Evolutionary conservation across 2,329 filamentous ascomycete species (phyloP).

Genomic region (Aspergillus phoenicis): DNA sequence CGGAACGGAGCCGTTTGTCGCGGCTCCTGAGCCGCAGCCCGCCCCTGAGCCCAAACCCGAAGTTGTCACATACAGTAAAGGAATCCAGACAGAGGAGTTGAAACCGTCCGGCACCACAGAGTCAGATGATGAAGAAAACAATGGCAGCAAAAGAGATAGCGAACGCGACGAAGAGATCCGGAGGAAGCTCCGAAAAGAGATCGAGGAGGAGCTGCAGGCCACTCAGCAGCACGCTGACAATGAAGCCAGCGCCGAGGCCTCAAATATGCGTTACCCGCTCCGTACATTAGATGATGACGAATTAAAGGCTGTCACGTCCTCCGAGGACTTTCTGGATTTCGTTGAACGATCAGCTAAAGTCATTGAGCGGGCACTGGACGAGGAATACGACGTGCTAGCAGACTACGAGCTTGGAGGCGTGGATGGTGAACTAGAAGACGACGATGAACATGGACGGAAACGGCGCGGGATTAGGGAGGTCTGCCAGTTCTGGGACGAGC

Average conservation of each 20-base stretch:
- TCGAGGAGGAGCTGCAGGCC: constrained; percentile 86
- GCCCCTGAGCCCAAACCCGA: constrained; percentile 59
- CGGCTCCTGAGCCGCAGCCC: constrained; percentile 75
- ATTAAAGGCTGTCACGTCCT: constrained; percentile 84
- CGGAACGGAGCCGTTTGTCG: constrained; percentile 71
- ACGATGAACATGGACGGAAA: constrained; percentile 60
- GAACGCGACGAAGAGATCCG: constrained; percentile 88
- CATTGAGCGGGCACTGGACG: constrained; percentile 90
- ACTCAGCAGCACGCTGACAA: constrained; percentile 54
- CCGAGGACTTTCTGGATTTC: constrained; percentile 92
- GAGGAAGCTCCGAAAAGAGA: constrained; percentile 79
- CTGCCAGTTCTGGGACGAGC: constrained; percentile 89
- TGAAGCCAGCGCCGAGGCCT: constrained; percentile 43
- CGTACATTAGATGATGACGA: constrained; percentile 82
- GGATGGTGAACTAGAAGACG: constrained; percentile 75
- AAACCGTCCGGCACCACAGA: constrained; percentile 59
- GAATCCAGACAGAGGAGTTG: constrained; percentile 85
- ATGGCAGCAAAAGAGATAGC: constrained; percentile 74
- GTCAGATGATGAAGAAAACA: constrained; percentile 70
- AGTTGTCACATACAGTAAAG: constrained; percentile 95
- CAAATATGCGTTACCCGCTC: constrained; percentile 67
- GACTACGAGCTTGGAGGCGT: constrained; percentile 84
- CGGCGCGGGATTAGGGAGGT: constrained; percentile 68
- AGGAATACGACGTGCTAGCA: constrained; percentile 93
- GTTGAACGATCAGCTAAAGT: constrained; percentile 95